Evolutionary conservation across 208 protist species (phyloP), one percentile per base, ranked within the genome.

Genomic region (Trypanosoma vivax): DNA sequence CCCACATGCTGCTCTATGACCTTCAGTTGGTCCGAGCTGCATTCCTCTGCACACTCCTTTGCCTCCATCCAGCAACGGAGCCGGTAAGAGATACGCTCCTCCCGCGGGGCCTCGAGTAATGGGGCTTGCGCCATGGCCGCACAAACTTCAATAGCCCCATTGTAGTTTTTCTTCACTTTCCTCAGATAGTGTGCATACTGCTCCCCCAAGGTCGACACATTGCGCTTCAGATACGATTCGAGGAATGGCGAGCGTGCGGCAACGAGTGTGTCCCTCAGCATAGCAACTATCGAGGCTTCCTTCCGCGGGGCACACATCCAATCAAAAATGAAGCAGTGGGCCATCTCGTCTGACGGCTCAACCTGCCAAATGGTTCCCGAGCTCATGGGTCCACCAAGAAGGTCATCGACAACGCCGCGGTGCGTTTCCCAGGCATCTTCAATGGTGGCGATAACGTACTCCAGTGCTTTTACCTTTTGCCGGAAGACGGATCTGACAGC

Each of bases 321-420:
- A 54, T 88, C 83, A 52, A 94, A 88, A 29, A 94, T 65, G 42
- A 80, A 83, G 55, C 73, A 87, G 60, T 94, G 88, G 11, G 83
- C 70, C 46, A 89, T 69, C 66, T 90, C 79, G 41, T 94, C 88
- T n/a, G 59, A 62, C 23, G 83, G 77, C 61, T 94, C 88, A 19
- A 92, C 51, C 29, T 74, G 66, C 88, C 88, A 94, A 33, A 94
- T 88, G n/a, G 68, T 77, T 3, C 88, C 88, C 13, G 88, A 88
- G 23, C 45, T 75, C 16, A 74, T 59, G 18, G 83, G 76, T 16
- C 78, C 78, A 39, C 88, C 88, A 27, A 94, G 77, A 4, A 94
- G 79, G n/a, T 57, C 54, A 46, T 92, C 83, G 11, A 83, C 82
- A 14, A 78, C 79, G 52, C 68, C 79, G 30, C 82, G 78, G 50